Evolutionary conservation across 495 filamentous ascomycete genomes (phyloP), one percentile per base, ranked within the genome.

Genomic region (Parathielavia hyrcaniae): DNA sequence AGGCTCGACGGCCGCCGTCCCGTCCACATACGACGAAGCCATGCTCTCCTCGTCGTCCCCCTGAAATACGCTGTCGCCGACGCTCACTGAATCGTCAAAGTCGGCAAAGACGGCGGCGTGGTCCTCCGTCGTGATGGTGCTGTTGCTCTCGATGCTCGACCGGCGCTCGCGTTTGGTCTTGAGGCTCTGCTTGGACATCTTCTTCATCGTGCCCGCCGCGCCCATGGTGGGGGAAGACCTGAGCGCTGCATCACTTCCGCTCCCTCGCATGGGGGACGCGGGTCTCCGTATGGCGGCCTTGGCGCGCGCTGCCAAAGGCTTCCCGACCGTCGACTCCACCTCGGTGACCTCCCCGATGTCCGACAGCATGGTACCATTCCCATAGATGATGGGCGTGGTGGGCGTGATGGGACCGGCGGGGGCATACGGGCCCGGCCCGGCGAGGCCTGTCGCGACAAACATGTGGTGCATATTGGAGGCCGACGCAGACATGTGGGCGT

Each of bases 331-430:
- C 65, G 79, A 81, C 67, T 83, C 80, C 19, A 76, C 80, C 62
- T 83, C 80, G 30, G 80, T 83, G 10, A 83, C 86, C 74, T 89
- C 86, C 19, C 86, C 86, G 67, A 89, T 89, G 71, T 87, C 86
- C 44, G 85, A 87, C 51, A 89, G 67, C 78, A 83, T 81, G 45
- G 80, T 83, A 16, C 80, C 80, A 63, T 83, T 81, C 11, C 79
- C 79, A 62, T 73, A 86, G 69, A 77, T 85, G 69, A 79, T 83
- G 56, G 71, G 80, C 40, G 76, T 83, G 58, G 73, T 82, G 50
- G 71, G 79, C 62, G 72, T 84, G 61, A 77, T 73, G 53, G 72
- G 75, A 41, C 78, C 83, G 63, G 67, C 71, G 62, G 63, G 73
- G 68, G 72, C 81, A 72, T 64, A 74, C 59, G 53, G 67, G 67